Evolutionary conservation across 495 filamentous ascomycete species (phyloP), one percentile per base, ranked within the genome.

Genomic region (Recurvomyces mirabilis): DNA sequence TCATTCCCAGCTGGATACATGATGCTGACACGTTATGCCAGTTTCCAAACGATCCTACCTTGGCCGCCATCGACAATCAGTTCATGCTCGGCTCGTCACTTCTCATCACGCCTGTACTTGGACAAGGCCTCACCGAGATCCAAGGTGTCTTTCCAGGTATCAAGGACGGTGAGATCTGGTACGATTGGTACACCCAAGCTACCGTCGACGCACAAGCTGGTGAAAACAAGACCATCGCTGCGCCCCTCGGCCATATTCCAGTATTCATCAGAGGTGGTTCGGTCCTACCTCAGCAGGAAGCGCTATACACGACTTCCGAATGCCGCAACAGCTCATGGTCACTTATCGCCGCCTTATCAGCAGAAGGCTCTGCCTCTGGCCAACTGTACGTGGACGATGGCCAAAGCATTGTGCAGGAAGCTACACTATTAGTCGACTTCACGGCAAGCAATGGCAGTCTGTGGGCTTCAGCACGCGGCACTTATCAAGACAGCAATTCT

Each of bases 341-440:
- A 17, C 47, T 91, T 14, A 57, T 88, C 13, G 75, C 73, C 2
- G 81, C 80, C 1, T 65, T 87, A 9, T 65, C 72, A 47, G 40
- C 46, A 7, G 52, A 69, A 13, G 80, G 79, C 0, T 53, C 61
- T 15, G 85, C 87, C 0, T 62, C 47, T 2, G 88, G 88, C 0
- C 43, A 67, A 10, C 57, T 94, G 7, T 93, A 94, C 54, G 53
- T 93, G 7, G 87, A 94, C 53, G 88, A 94, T 59, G 87, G 87
- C 0, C 81, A 81, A 60, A 85, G 78, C 35, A 26, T 91, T 22
- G 51, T 51, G 20, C 83, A 73, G 4, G 63, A 69, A n/a, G 62
- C 64, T 0, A 79, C 73, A 10, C 66, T 73, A 7, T 70, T 65
- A 54, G 72, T 86, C 34, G 56, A 59, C 24, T 52, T 59, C 14